Conservation (phyloP, 176 grass and related monocot genomes). For the Poa pratensis region DNA sequence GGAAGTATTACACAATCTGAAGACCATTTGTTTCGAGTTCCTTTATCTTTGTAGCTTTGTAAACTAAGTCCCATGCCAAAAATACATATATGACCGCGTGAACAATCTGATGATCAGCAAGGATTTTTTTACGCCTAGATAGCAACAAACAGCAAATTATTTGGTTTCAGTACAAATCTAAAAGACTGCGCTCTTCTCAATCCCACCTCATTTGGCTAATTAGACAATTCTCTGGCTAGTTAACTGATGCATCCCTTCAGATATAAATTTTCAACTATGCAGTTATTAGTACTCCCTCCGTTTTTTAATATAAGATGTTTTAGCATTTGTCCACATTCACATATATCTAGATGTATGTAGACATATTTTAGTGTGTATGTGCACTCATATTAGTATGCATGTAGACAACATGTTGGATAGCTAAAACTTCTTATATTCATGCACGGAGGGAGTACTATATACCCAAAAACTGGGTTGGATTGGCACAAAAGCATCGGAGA, state of each 20-base stretch:
- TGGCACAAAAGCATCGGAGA: slow-evolving; percentile 26
- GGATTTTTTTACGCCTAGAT: slow-evolving; percentile 21
- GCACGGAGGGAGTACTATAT: background rate
- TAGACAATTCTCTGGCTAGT: slow-evolving; percentile 3
- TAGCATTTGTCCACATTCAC: no score
- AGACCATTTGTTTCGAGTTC: background rate
- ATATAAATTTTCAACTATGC: background rate
- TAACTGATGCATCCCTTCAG: slow-evolving; percentile 8
- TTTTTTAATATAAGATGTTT: no score
- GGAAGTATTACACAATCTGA: background rate
- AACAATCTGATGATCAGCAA: background rate
- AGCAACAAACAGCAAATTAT: slow-evolving; percentile 3
- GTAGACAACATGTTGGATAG: no score
- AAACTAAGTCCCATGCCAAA: background rate
- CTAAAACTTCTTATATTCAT: no score
- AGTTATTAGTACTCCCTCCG: slow-evolving; percentile 10
- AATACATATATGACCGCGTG: background rate
- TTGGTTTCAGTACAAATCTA: background rate
- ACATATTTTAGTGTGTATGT: no score
- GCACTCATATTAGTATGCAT: no score
- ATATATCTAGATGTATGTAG: no score
- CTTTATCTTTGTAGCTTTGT: slow-evolving; percentile 13
- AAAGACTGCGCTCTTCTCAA: background rate
- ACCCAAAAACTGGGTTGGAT: slow-evolving; percentile 9
- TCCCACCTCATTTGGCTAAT: slow-evolving; percentile 9